A percentile compares a stretch with the other conserved stretches of the same genome.
These are phyloP conservation scores for Colletotrichum endophyticum DNA, from an alignment of 2,329 filamentous ascomycete species.

Conservation along the genomic window DNA sequence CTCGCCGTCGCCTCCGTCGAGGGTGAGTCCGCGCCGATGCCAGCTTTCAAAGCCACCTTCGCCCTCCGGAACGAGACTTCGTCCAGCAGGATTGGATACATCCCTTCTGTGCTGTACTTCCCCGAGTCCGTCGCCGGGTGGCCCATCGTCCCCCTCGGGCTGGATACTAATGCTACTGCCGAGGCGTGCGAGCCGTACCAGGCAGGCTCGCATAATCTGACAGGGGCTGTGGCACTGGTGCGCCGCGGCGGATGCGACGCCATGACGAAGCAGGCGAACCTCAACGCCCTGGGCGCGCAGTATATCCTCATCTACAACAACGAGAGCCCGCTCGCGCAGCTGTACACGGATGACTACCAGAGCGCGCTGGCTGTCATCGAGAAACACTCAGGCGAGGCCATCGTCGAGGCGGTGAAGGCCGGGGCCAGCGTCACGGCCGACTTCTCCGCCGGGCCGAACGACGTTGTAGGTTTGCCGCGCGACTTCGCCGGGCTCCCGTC, in stretches of 20 bases:
- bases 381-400: constrained; percentile 25
- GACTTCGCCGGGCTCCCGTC: constrained; percentile 38
- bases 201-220: constrained; percentile 22
- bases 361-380: constrained; percentile 26
- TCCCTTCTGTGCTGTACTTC: constrained; percentile 36
- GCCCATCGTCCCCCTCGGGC: constrained; percentile 28
- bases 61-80: constrained; percentile 22
- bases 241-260: constrained; percentile 37
- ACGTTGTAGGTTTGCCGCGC: constrained; percentile 25
- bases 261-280: constrained; percentile 29
- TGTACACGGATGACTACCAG: constrained; percentile 8
- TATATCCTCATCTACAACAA: constrained; percentile 36
- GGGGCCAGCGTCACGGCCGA: constrained; percentile 31
- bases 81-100: constrained; percentile 27
- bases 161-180: constrained; percentile 26
- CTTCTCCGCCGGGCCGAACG: constrained; percentile 30
- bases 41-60: constrained; percentile 33
- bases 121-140: constrained; percentile 38
- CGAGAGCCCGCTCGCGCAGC: constrained; percentile 20
- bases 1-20: constrained; percentile 48
- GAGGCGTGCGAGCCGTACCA: constrained; percentile 32
- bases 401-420: constrained; percentile 29
- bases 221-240: constrained; percentile 29
- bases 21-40: constrained; percentile 29
- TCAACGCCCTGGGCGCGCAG: constrained; percentile 27